Base-by-base conservation (phyloP, 2,329 filamentous ascomycete species). In the Ophiosphaerella korrae region DNA sequence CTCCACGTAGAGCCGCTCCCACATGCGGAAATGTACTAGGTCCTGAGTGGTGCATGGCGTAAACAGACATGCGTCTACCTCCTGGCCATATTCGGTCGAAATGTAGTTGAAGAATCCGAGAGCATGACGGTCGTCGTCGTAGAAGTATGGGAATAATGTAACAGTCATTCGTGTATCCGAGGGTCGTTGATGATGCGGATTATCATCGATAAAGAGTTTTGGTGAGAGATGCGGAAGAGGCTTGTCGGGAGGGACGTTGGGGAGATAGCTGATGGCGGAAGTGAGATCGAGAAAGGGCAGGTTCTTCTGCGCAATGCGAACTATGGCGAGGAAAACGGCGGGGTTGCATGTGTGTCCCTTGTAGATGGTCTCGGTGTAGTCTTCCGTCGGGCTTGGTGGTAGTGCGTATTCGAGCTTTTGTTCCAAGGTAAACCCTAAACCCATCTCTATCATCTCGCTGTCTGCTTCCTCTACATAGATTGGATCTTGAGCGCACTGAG, bases 241-340 rank as follows among this genome's bases (percentile, higher is more conserved):
- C 12, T 48, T 47, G 2, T 13, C 14, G 5, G 40, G 50, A 7
- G 5, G 3, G 7, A 61, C 26, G 32, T 67, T 68, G 1, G 60
- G 64, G 5, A 68, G 35, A 45, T 67, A 59, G 13, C 57, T 50
- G 0, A 61, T 29, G 1, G 56, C 61, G 1, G 53, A 62, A 29
- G 38, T 13, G 48, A 66, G 58, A 43, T 63, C 48, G 8, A 64
- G 42, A 35, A 42, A 49, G 0, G 62, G 58, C 0, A 63, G 38
- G 35, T 68, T 66, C 12, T 33, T 45, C 14, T 61, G 42, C 8
- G 61, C 64, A 32, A 69, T 42, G n/a, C 48, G 53, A 3, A 58
- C 37, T 18, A 68, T 64, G 4, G 64, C 53, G 26, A 67, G 53
- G 39, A 50, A 54, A 26, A 68, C 32, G 1, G 60, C 34, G 1